Conservation (phyloP, 2,329 filamentous ascomycete species). For the Cladophialophora exuberans region DNA sequence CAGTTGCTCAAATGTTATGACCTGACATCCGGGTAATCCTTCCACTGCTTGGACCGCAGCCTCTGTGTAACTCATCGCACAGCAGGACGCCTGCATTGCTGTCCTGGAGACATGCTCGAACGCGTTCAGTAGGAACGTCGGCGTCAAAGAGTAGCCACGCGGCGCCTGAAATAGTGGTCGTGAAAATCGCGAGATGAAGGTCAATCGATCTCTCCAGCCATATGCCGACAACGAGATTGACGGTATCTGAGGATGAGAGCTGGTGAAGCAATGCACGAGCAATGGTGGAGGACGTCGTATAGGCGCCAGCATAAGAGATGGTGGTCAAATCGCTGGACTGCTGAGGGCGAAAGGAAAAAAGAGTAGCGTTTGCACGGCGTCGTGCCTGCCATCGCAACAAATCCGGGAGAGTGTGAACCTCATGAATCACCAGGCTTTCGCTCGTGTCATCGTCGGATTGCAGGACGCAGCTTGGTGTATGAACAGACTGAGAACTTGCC, state of each 20-base stretch:
- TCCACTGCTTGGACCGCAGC: slow-evolving; percentile 4
- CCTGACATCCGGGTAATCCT: neutral
- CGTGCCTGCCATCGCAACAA: neutral
- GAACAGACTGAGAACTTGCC: neutral
- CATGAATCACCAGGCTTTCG: neutral
- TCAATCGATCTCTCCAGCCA: slow-evolving; percentile 12
- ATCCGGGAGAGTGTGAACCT: neutral
- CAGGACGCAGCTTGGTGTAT: neutral
- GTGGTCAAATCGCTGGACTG: neutral
- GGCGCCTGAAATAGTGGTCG: slow-evolving; percentile 9
- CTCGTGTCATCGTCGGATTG: neutral
- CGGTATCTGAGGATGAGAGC: neutral
- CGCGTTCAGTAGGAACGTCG: slow-evolving; percentile 6
- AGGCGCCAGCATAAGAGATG: slow-evolving; percentile 2
- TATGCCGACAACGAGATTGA: slow-evolving; percentile 1
- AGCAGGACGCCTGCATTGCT: slow-evolving; percentile 3
- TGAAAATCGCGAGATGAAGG: slow-evolving; percentile 1
- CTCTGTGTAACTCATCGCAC: slow-evolving; percentile 3
- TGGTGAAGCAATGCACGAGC: neutral
- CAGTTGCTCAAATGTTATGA: slow-evolving; percentile 6
- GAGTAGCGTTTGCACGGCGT: neutral
- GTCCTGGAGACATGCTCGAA: slow-evolving; percentile 1
- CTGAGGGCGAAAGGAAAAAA: neutral
- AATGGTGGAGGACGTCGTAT: neutral
- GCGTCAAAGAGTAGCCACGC: slow-evolving; percentile 9